These are phyloP conservation scores for Aspergillus oerlinghausenensis DNA, from an alignment of 2,329 filamentous ascomycete species.

Conservation along the genomic window DNA sequence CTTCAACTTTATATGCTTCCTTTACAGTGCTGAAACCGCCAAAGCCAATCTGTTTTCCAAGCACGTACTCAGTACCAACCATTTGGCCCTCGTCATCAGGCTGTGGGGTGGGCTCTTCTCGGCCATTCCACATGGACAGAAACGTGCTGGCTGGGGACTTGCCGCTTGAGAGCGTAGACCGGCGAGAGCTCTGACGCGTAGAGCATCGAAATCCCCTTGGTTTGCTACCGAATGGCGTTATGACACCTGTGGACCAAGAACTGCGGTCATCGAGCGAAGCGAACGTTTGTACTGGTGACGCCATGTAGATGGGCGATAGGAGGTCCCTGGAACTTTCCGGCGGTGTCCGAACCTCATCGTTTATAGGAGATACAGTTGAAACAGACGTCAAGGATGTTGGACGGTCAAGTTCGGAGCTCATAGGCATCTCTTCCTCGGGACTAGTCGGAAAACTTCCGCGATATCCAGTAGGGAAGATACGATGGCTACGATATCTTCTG, in stretches of 20 bases:
- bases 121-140: constrained; percentile 50
- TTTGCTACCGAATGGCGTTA: constrained; percentile 33
- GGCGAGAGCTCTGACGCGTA: constrained; percentile 38
- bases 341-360: constrained; percentile 39
- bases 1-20: constrained; percentile 60
- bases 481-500: constrained; percentile 20
- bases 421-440: constrained; percentile 19
- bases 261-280: constrained; percentile 38
- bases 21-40: constrained; percentile 65
- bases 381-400: constrained; percentile 42
- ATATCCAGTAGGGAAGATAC: constrained; percentile 24
- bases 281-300: constrained; percentile 34
- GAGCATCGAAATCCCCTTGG: constrained; percentile 32
- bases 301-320: constrained; percentile 35
- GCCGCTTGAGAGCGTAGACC: constrained; percentile 47
- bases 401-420: constrained; percentile 29
- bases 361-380: constrained; percentile 39
- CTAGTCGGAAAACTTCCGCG: constrained; percentile 19
- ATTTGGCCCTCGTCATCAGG: constrained; percentile 65
- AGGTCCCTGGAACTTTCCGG: constrained; percentile 33
- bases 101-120: constrained; percentile 41
- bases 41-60: constrained; percentile 61
- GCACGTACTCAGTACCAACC: constrained; percentile 62
- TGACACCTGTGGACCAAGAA: constrained; percentile 33
- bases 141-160: constrained; percentile 58